Evolutionary conservation across 495 filamentous ascomycete genomes (phyloP).

Genomic region (Lasiosphaeria miniovina): DNA sequence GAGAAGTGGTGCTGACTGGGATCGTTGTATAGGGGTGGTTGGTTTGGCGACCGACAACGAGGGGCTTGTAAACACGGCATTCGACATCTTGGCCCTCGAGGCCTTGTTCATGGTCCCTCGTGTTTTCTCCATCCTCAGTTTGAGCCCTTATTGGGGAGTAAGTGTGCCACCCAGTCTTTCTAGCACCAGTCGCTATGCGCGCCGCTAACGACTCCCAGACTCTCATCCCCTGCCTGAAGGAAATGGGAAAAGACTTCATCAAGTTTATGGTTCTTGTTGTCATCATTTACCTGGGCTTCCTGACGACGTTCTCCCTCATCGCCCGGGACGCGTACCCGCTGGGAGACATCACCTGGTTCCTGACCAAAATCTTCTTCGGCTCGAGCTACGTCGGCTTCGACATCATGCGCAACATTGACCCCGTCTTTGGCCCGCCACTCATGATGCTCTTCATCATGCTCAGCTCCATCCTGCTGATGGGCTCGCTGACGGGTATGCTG

Average conservation of each 20-base stretch:
- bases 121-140: slow-evolving; percentile 82
- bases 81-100: slow-evolving; percentile 85
- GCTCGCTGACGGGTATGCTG: slow-evolving; percentile 85
- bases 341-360: slow-evolving; percentile 77
- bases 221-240: slow-evolving; percentile 79
- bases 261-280: slow-evolving; percentile 87
- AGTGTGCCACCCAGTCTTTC: slow-evolving; percentile 1
- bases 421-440: slow-evolving; percentile 59
- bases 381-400: slow-evolving; percentile 79
- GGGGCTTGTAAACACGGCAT: slow-evolving; percentile 69
- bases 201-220: slow-evolving; percentile 21
- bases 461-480: slow-evolving; percentile 88
- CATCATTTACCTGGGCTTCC: slow-evolving; percentile 79
- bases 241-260: slow-evolving; percentile 91
- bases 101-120: slow-evolving; percentile 87
- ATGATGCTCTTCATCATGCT: slow-evolving; percentile 82
- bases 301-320: slow-evolving; percentile 88
- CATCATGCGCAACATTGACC: slow-evolving; percentile 45
- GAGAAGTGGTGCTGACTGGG: slow-evolving; percentile 4
- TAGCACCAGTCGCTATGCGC: neutral
- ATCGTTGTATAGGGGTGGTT: slow-evolving; percentile 55
- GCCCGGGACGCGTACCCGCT: slow-evolving; percentile 73
- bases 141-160: slow-evolving; percentile 85
- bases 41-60: slow-evolving; percentile 63
- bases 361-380: slow-evolving; percentile 79